phyloP scores from a whole-genome alignment of 2,329 filamentous ascomycete species.

The Trichoderma harzianum region DNA sequence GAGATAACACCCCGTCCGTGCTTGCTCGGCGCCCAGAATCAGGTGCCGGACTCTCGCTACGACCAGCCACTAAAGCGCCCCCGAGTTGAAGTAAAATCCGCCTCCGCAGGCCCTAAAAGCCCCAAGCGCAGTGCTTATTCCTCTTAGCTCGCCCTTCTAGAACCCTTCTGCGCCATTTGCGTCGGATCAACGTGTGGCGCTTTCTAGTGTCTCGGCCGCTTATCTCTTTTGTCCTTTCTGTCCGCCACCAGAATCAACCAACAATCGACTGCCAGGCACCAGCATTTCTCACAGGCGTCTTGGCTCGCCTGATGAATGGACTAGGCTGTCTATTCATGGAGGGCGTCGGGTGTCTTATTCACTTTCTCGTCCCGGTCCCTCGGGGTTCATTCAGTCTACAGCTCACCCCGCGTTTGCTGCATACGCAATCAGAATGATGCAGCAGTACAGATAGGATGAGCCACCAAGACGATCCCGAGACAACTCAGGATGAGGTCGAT shows the following conservation, averaged over 20 bases:
- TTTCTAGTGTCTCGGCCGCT: neutral
- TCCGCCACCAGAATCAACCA: neutral
- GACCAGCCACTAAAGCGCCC: neutral
- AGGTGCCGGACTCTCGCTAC: constrained; percentile 1
- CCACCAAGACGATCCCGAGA: neutral
- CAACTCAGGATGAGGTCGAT: neutral
- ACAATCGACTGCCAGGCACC: neutral
- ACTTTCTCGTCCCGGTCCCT: neutral
- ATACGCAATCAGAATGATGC: neutral
- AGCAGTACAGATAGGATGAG: neutral
- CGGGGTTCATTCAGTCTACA: neutral
- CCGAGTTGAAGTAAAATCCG: neutral
- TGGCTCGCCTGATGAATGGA: neutral
- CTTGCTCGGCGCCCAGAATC: neutral
- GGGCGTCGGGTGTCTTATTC: neutral
- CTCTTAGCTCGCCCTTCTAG: constrained; percentile 9
- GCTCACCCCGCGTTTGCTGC: neutral
- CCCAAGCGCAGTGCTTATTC: constrained; percentile 3
- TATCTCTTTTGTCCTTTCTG: neutral
- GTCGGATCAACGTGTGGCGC: neutral
- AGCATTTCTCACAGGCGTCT: neutral
- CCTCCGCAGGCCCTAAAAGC: neutral
- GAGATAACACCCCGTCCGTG: neutral
- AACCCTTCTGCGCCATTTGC: neutral
- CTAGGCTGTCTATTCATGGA: neutral